phyloP scores from a whole-genome alignment of 2,329 filamentous ascomycete genomes.

The Mariannaea elegans region DNA sequence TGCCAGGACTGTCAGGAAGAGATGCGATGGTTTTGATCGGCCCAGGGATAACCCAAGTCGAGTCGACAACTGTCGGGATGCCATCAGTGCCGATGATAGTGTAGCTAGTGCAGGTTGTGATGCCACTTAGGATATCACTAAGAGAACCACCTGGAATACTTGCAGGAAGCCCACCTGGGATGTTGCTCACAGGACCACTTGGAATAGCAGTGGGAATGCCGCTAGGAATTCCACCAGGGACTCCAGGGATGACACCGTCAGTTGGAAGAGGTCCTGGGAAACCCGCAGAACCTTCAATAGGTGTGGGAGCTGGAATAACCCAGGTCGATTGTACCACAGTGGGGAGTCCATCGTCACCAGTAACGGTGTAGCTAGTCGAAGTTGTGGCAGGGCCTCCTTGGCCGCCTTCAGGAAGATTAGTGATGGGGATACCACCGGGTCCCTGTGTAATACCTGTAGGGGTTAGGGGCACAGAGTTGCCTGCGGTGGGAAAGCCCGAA shows the following conservation, averaged over 20 bases:
- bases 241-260: slow-evolving; percentile 7
- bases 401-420: slow-evolving; percentile 25
- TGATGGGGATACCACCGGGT: slow-evolving; percentile 27
- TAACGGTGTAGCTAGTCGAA: slow-evolving; percentile 41
- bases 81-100: slow-evolving; percentile 40
- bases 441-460: slow-evolving; percentile 18
- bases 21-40: slow-evolving; percentile 33
- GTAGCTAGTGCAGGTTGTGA: slow-evolving; percentile 42
- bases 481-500: slow-evolving; percentile 19
- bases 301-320: slow-evolving; percentile 21
- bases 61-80: slow-evolving; percentile 43
- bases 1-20: slow-evolving; percentile 12
- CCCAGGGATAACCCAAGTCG: slow-evolving; percentile 43
- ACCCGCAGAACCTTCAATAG: slow-evolving; percentile 12
- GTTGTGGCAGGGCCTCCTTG: slow-evolving; percentile 29
- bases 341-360: slow-evolving; percentile 40
- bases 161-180: slow-evolving; percentile 16
- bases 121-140: neutral
- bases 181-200: neutral
- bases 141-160: neutral
- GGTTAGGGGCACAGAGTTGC: slow-evolving; percentile 27
- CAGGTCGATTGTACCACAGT: slow-evolving; percentile 42
- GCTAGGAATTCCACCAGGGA: slow-evolving; percentile 14
- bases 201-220: neutral
- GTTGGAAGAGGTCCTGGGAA: slow-evolving; percentile 16